phyloP scores from a whole-genome alignment of 2,329 filamentous ascomycete genomes.

The Pyrenophora seminiperda region DNA sequence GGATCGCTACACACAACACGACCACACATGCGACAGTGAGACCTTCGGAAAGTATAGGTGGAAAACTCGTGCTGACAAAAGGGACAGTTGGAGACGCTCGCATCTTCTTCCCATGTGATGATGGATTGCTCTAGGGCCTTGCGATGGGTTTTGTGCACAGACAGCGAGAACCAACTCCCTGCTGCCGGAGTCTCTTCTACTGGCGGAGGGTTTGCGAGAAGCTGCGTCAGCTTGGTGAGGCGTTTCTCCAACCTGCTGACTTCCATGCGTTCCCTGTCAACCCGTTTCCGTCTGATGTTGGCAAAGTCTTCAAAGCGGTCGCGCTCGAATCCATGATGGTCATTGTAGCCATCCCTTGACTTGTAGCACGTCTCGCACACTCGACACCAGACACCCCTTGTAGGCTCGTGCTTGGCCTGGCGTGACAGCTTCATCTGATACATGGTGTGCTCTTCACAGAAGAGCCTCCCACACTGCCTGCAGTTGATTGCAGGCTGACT shows the following conservation, averaged over 20 bases:
- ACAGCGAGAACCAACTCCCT: slow-evolving; percentile 62
- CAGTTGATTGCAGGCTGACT: slow-evolving; percentile 89
- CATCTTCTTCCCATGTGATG: slow-evolving; percentile 94
- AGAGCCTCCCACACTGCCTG: slow-evolving; percentile 86
- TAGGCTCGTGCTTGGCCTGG: slow-evolving; percentile 85
- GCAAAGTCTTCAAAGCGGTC: slow-evolving; percentile 76
- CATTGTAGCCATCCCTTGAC: slow-evolving; percentile 92
- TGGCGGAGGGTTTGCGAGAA: slow-evolving; percentile 76
- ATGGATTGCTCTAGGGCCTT: slow-evolving; percentile 88
- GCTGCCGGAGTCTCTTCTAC: slow-evolving; percentile 60
- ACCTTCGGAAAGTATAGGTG: slow-evolving; percentile 87
- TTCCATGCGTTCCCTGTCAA: slow-evolving; percentile 86
- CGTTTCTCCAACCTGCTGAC: slow-evolving; percentile 89
- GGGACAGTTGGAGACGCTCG: slow-evolving; percentile 77
- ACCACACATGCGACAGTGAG: slow-evolving; percentile 94
- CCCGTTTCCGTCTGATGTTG: slow-evolving; percentile 71
- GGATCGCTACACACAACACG: slow-evolving; percentile 90
- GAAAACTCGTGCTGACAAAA: slow-evolving; percentile 97
- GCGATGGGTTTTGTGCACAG: slow-evolving; percentile 68
- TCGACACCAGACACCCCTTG: slow-evolving; percentile 87
- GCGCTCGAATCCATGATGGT: slow-evolving; percentile 72
- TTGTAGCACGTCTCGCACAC: slow-evolving; percentile 99
- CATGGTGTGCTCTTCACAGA: slow-evolving; percentile 98
- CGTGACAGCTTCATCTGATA: slow-evolving; percentile 98
- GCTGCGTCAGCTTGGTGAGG: slow-evolving; percentile 83